Conservation (phyloP, 495 filamentous ascomycete species). For the Rostrohypoxylon terebratum region DNA sequence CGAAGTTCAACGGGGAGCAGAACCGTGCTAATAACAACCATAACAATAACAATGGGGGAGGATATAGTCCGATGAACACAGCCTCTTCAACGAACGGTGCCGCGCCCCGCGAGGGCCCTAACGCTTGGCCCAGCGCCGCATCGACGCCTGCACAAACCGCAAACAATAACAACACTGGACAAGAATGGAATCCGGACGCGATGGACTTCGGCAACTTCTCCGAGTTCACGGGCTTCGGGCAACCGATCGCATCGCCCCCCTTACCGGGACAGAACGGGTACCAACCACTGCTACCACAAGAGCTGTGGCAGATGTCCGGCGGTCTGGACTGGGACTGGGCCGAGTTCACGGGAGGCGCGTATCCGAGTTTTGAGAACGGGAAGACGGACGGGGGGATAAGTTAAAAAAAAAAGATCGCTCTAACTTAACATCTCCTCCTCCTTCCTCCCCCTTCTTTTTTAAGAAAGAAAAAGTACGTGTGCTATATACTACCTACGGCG, state of each 20-base stretch:
- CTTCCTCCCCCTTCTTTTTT: no score
- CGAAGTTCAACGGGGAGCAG: conserved; percentile 55
- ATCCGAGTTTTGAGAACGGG: conserved; percentile 66
- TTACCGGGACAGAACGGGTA: conserved; percentile 57
- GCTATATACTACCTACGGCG: not conserved
- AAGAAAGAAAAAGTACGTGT: not conserved
- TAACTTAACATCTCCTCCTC: not conserved
- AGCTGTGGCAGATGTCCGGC: conserved; percentile 96
- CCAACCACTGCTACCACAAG: conserved; percentile 95
- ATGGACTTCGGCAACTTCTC: conserved; percentile 60
- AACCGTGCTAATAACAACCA: conserved; percentile 48
- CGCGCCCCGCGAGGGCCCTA: conserved; percentile 40
- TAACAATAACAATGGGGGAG: conserved; percentile 41
- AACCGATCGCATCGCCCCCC: conserved; percentile 57
- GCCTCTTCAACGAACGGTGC: conserved; percentile 42
- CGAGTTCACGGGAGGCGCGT: conserved; percentile 75
- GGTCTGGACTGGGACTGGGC: conserved; percentile 99
- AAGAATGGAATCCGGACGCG: conserved; percentile 44
- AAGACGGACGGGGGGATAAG: conserved; percentile 24
- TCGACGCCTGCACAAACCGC: not conserved
- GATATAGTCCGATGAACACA: conserved; percentile 54
- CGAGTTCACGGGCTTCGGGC: conserved; percentile 61
- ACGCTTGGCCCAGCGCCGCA: conserved; percentile 33
- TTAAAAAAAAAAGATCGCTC: not conserved
- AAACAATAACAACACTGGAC: conserved; percentile 3